Percentiles rank a stretch among this genome's conserved stretches.
Conservation (phyloP, 2,329 filamentous ascomycete genomes). For the Westerdykella sp. region DNA sequence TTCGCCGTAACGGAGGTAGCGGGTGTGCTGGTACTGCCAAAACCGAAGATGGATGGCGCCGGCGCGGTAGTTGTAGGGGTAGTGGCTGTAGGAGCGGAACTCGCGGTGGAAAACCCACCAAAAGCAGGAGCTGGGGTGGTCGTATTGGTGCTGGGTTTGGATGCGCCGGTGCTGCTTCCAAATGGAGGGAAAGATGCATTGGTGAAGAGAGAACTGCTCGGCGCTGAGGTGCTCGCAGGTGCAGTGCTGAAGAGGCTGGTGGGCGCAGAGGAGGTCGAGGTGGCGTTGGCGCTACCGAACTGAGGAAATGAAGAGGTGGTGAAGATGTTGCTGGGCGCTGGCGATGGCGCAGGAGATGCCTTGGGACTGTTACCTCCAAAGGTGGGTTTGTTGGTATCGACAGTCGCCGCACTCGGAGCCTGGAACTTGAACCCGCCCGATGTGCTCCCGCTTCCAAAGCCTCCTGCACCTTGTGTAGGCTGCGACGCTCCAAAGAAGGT, state of each 20-base stretch:
- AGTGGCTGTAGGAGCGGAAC: no score
- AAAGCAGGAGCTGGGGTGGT: no score
- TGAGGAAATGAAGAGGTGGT: conserved; percentile 27
- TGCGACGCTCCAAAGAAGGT: neutral
- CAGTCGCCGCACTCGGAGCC: neutral
- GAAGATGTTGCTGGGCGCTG: conserved; percentile 21
- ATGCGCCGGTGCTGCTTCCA: neutral
- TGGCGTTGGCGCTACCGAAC: conserved; percentile 18
- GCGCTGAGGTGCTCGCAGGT: neutral
- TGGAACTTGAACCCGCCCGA: neutral
- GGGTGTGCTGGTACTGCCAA: conserved; percentile 7
- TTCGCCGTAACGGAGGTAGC: no score
- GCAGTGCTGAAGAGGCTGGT: conserved; percentile 6
- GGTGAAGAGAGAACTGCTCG: conserved; percentile 1
- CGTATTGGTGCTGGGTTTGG: neutral
- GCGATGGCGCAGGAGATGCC: conserved; percentile 21
- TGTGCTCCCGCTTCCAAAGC: neutral
- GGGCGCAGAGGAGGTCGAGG: conserved; percentile 13
- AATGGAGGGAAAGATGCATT: neutral
- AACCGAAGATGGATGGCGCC: conserved; percentile 12
- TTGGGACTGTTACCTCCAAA: conserved; percentile 2
- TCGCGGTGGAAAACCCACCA: no score
- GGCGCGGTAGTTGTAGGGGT: no score
- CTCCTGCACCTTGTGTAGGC: conserved; percentile 2
- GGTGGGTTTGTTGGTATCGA: conserved; percentile 8